Evolutionary conservation across 2,329 filamentous ascomycete genomes (phyloP).

Genomic region (Fusarium armeniacum): DNA sequence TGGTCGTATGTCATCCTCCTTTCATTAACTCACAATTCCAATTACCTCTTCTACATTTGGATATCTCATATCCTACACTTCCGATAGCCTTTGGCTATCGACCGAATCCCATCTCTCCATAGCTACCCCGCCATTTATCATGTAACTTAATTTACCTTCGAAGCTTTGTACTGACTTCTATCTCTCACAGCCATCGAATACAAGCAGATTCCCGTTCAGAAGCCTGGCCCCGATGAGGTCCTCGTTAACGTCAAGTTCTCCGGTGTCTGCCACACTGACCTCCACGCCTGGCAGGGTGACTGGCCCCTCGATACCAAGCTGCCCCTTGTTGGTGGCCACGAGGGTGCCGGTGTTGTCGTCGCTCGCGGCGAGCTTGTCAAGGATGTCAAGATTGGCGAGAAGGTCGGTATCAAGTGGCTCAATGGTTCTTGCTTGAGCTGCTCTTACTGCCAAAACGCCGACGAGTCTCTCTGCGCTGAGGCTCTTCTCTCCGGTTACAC

Average conservation of each 20-base stretch:
- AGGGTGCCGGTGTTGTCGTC: slow-evolving; percentile 86
- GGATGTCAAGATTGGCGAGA: slow-evolving; percentile 84
- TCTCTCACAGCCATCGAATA: slow-evolving; percentile 69
- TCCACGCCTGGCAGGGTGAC: slow-evolving; percentile 85
- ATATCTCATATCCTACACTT: slow-evolving; percentile 23
- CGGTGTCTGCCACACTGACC: slow-evolving; percentile 91
- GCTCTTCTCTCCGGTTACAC: slow-evolving; percentile 89
- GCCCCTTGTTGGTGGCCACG: slow-evolving; percentile 86
- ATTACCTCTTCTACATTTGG: slow-evolving; percentile 19
- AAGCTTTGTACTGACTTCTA: slow-evolving; percentile 33
- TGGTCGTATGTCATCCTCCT: slow-evolving; percentile 66
- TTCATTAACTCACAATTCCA: slow-evolving; percentile 8
- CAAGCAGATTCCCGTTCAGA: slow-evolving; percentile 85
- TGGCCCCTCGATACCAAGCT: slow-evolving; percentile 89
- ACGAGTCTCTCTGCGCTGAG: slow-evolving; percentile 86
- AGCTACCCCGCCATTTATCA: slow-evolving; percentile 36
- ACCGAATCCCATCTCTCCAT: slow-evolving; percentile 35
- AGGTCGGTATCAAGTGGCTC: slow-evolving; percentile 93
- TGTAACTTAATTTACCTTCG: slow-evolving; percentile 11
- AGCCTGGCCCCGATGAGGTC: slow-evolving; percentile 89
- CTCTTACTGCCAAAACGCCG: slow-evolving; percentile 82
- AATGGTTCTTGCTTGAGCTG: slow-evolving; percentile 89
- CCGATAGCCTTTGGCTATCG: slow-evolving; percentile 10
- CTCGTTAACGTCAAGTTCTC: slow-evolving; percentile 92
- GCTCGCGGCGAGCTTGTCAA: slow-evolving; percentile 81